These are phyloP conservation scores for Heterobasidion parviporum DNA, from an alignment of 1,284 basidiomycete genomes.

Conservation along the genomic window DNA sequence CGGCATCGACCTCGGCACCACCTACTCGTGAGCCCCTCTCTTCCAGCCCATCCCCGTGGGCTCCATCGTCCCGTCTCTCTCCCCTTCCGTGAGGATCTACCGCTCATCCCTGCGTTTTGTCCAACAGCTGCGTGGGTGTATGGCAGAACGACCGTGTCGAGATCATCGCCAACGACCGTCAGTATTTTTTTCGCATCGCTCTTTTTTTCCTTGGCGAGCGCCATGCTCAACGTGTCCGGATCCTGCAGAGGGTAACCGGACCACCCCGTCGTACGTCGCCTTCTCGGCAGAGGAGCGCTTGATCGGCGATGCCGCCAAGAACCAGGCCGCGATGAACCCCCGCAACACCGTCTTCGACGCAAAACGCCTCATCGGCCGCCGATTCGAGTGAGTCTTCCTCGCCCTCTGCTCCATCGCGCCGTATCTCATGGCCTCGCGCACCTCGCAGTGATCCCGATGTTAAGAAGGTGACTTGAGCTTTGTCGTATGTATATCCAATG, in stretches of 20 bases:
- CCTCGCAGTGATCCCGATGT: conserved; percentile 69
- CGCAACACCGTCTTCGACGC: conserved; percentile 95
- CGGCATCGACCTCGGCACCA: conserved; percentile 91
- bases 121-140: conserved; percentile 81
- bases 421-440: not conserved
- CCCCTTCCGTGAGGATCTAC: not conserved
- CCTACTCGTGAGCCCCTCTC: conserved; percentile 66
- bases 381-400: conserved; percentile 70
- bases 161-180: conserved; percentile 96
- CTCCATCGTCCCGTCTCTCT: not conserved
- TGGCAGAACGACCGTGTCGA: conserved; percentile 99
- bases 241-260: conserved; percentile 88
- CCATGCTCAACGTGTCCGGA: not conserved
- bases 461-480: conserved; percentile 53
- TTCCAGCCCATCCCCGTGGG: not conserved
- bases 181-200: conserved; percentile 22
- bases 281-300: conserved; percentile 97
- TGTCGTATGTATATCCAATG: not conserved
- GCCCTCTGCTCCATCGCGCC: too few species aligned
- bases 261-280: conserved; percentile 98
- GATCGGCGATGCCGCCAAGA: conserved; percentile 99
- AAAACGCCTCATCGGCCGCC: conserved; percentile 95
- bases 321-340: conserved; percentile 95
- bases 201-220: conserved; percentile 7
- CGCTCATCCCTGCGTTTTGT: conserved; percentile 11